Conservation (phyloP, 2,329 filamentous ascomycete species). For the Penicillium thymicola region DNA sequence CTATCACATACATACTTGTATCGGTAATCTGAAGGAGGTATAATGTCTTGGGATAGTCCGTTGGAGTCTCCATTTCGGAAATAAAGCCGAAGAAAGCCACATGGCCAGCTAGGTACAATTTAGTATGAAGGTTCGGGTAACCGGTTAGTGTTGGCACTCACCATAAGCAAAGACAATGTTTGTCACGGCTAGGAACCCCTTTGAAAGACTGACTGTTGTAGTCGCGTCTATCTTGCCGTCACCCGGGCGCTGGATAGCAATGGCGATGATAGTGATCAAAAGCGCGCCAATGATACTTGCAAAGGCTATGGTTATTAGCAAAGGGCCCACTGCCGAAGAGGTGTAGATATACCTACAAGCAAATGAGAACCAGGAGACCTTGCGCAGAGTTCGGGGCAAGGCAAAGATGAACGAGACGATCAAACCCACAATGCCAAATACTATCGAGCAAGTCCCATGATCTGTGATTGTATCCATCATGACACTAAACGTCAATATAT, state of each 20-base stretch:
- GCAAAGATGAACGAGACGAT: constrained; percentile 56
- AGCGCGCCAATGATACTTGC: constrained; percentile 61
- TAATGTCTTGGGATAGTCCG: constrained; percentile 60
- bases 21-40: constrained; percentile 57
- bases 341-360: constrained; percentile 39
- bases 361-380: constrained; percentile 58
- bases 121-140: neutral
- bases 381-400: constrained; percentile 58
- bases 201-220: constrained; percentile 40
- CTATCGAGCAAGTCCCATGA: constrained; percentile 59
- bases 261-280: constrained; percentile 62
- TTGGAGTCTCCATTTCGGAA: constrained; percentile 59
- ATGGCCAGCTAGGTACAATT: constrained; percentile 48
- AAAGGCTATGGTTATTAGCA: constrained; percentile 46
- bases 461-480: constrained; percentile 62
- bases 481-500: constrained; percentile 65
- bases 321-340: neutral
- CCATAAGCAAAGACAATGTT: constrained; percentile 70
- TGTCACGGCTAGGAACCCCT: constrained; percentile 57
- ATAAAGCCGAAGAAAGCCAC: constrained; percentile 67
- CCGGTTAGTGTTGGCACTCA: constrained; percentile 23
- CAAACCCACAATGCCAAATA: constrained; percentile 57
- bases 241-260: constrained; percentile 51
- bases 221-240: constrained; percentile 32
- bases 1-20: constrained; percentile 60